Base-by-base conservation (phyloP, 129 eudicot species). In the Logfia minima region DNA sequence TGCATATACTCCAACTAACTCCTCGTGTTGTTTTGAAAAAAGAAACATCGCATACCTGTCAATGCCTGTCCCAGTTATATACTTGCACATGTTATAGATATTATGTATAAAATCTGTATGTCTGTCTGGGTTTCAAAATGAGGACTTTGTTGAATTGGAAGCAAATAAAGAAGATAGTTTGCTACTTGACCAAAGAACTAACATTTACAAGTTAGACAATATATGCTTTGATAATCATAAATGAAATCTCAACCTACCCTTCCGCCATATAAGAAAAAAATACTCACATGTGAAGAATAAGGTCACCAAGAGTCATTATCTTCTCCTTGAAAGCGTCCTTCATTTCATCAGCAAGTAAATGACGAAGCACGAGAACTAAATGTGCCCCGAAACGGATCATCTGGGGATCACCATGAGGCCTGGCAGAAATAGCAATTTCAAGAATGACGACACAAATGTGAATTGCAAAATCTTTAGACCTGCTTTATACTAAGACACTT, bases 301-400 rank as follows among this genome's bases (percentile, higher is more conserved):
- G 93, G 81, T 93, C 98, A 79, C 98, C 98, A 85, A 94, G 92
- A 63, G 89, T 87, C 93, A 83, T 87, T 65, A 87, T 86, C 82
- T 87, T 91, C 90, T 94, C 97, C 82, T 75, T 87, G 68, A 91
- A 94, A 72, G 84, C 83, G 77, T 94, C 96, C 65, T 86, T 82
- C 96, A 91, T 86, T 72, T 91, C 89, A 77, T 94, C 97, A 61
- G 85, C 96, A 80, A 87, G 92, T 69, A 91, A 80, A 76, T 79
- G 78, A 63, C 99, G 83, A 35, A 94, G 96, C 68, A 94, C 99
- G 68, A 94, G 93, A 77, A 94, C 99, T 76, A 94, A 77, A 80
- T 94, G 99, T 24, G 99, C 99, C 32, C 99, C 94, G 82, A 94
- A 91, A 39, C 97, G 96, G 56, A 94, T 94, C 99, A 94, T 89